A percentile compares a stretch with the other conserved stretches of the same genome.
Evolutionary conservation across 768 basidiomycete genomes (phyloP).

Genomic region (Rubroboletus satanas): DNA sequence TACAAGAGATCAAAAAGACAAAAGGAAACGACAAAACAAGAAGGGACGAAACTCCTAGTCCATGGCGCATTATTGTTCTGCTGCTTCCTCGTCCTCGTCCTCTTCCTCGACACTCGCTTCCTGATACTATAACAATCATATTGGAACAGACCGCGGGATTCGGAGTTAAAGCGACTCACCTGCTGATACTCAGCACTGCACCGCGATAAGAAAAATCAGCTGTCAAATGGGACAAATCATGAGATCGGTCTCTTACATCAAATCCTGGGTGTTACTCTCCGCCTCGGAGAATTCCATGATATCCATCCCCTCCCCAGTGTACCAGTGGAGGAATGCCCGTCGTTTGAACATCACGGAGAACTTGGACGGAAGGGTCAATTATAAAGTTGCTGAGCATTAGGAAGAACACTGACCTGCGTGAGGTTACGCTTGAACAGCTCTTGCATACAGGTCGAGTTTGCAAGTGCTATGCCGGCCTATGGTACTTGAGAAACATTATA

Average conservation of each 20-base stretch:
- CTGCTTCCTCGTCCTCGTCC: constrained; percentile 33
- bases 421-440: constrained; percentile 79
- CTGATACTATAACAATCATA: constrained; percentile 45
- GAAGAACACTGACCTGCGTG: constrained; percentile 42
- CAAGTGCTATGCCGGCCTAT: constrained; percentile 65
- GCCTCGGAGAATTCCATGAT: constrained; percentile 79
- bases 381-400: not conserved
- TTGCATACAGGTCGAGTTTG: constrained; percentile 82
- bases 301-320: constrained; percentile 91
- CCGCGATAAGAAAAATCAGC: constrained; percentile 3
- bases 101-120: constrained; percentile 50
- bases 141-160: not conserved
- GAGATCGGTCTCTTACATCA: constrained; percentile 57
- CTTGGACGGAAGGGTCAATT: constrained; percentile 33
- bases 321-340: constrained; percentile 87
- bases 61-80: constrained; percentile 29
- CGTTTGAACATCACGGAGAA: constrained; percentile 81
- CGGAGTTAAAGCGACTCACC: constrained; percentile 34
- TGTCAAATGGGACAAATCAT: not conserved
- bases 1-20: not conserved
- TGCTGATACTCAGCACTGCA: constrained; percentile 88
- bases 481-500: constrained; percentile 9
- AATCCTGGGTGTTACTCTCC: constrained; percentile 75
- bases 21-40: constrained; percentile 2
- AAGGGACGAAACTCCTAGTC: not conserved